A percentile compares a stretch with the other conserved stretches of the same genome.
phyloP scores from a whole-genome alignment of 169 alveolate genomes.

The Plasmodium yoelii region DNA sequence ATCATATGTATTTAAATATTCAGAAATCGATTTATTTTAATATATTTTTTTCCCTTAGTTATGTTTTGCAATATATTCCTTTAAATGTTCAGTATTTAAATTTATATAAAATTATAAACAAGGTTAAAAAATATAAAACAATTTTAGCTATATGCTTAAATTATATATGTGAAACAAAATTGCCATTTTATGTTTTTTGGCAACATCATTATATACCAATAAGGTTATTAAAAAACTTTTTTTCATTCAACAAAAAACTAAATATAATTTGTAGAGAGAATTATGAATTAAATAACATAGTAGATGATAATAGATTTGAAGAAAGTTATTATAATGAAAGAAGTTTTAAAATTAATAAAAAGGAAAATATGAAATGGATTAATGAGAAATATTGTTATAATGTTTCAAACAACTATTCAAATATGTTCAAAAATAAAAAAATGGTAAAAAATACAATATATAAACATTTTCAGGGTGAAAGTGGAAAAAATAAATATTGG shows the following conservation, averaged over 20 bases:
- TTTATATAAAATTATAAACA: conserved; percentile 67
- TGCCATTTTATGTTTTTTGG: conserved; percentile 53
- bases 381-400: conserved; percentile 33
- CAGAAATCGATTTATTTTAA: conserved; percentile 68
- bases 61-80: conserved; percentile 64
- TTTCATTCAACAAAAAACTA: conserved; percentile 26
- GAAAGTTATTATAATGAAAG: conserved; percentile 31
- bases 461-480: conserved; percentile 32
- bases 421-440: conserved; percentile 35
- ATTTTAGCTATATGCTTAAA: conserved; percentile 61
- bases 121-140: conserved; percentile 55
- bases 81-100: conserved; percentile 57
- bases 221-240: conserved; percentile 29
- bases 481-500: conserved; percentile 10
- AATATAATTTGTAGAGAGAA: neutral
- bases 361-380: conserved; percentile 47
- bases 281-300: conserved; percentile 10
- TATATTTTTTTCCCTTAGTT: conserved; percentile 55
- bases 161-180: conserved; percentile 60
- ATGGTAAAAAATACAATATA: conserved; percentile 14
- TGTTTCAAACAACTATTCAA: conserved; percentile 31
- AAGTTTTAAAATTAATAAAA: conserved; percentile 31
- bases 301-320: conserved; percentile 19
- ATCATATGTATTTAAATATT: conserved; percentile 43
- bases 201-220: conserved; percentile 38